A percentile compares a stretch with the other conserved stretches of the same genome.
Evolutionary conservation across 2,329 filamentous ascomycete species (phyloP).

Genomic region (Alternaria triticimaculans): DNA sequence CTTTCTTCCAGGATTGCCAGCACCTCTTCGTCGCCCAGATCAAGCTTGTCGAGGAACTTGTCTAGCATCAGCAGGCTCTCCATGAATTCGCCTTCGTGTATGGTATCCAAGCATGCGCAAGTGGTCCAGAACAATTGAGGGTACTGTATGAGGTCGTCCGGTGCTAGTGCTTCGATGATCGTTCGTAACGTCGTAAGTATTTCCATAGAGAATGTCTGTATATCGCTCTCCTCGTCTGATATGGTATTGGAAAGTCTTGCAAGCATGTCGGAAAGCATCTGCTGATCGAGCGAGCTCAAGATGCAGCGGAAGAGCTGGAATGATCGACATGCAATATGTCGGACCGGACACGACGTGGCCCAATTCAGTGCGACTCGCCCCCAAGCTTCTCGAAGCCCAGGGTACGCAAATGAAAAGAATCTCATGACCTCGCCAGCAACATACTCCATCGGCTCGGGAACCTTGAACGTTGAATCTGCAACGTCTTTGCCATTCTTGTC

Average conservation of each 20-base stretch:
- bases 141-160: conserved; percentile 82
- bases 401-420: conserved; percentile 84
- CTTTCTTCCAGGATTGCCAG: conserved; percentile 76
- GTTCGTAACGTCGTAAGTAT: conserved; percentile 93
- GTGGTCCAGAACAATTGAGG: conserved; percentile 98
- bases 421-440: conserved; percentile 82
- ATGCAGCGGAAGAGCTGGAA: conserved; percentile 98
- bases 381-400: conserved; percentile 89
- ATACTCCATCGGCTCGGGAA: conserved; percentile 85
- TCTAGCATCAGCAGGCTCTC: conserved; percentile 93
- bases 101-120: conserved; percentile 93
- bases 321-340: conserved; percentile 92
- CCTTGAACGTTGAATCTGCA: conserved; percentile 76
- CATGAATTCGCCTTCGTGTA: conserved; percentile 93
- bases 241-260: conserved; percentile 95
- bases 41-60: conserved; percentile 81
- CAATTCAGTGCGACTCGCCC: conserved; percentile 87
- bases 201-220: conserved; percentile 97
- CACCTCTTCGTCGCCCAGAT: conserved; percentile 74
- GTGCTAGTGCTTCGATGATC: conserved; percentile 83
- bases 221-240: conserved; percentile 89
- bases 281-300: conserved; percentile 84
- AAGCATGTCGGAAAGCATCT: conserved; percentile 97
- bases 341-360: conserved; percentile 95
- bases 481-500: conserved; percentile 79